Conservation (phyloP, 2,329 filamentous ascomycete genomes). For the Dendrostoma leiphaemia region DNA sequence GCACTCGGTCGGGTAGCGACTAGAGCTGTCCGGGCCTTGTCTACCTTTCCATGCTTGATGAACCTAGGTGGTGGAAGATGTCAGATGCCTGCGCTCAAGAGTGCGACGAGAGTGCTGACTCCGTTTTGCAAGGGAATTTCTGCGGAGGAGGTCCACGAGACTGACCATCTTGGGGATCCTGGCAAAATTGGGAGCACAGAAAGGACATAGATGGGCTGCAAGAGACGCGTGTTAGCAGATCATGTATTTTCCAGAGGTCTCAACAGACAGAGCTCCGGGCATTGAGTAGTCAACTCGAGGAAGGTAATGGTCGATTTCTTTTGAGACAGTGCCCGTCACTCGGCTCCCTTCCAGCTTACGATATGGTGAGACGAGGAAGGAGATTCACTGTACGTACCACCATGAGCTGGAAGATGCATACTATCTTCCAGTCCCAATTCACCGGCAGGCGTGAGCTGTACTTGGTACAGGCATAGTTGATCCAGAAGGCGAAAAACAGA, state of each 20-base stretch:
- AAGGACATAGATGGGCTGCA: constrained; percentile 62
- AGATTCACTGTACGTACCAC: too few relatives aligned
- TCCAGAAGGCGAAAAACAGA: constrained; percentile 60
- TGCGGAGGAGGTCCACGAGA: too few relatives aligned
- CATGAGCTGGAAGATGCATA: constrained; percentile 70
- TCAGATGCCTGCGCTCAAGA: neutral
- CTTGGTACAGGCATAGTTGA: constrained; percentile 60
- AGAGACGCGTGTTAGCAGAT: too few relatives aligned
- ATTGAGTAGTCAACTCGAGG: too few relatives aligned
- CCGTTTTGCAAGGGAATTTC: too few relatives aligned
- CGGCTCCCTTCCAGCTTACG: too few relatives aligned
- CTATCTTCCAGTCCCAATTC: constrained; percentile 74
- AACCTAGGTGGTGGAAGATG: neutral
- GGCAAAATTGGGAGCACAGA: constrained; percentile 62
- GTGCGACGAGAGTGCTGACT: too few relatives aligned
- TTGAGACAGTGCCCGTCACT: too few relatives aligned
- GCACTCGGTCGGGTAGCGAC: constrained; percentile 59
- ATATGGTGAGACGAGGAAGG: too few relatives aligned
- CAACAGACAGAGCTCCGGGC: too few relatives aligned
- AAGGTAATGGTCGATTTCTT: too few relatives aligned
- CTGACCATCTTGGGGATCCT: constrained; percentile 67
- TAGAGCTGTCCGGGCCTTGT: constrained; percentile 57
- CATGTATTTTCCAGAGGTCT: too few relatives aligned
- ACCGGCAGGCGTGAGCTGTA: constrained; percentile 36
- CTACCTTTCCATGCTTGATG: constrained; percentile 57